Base-by-base conservation (phyloP, 768 basidiomycete genomes). In the Exsudoporus frostii region DNA sequence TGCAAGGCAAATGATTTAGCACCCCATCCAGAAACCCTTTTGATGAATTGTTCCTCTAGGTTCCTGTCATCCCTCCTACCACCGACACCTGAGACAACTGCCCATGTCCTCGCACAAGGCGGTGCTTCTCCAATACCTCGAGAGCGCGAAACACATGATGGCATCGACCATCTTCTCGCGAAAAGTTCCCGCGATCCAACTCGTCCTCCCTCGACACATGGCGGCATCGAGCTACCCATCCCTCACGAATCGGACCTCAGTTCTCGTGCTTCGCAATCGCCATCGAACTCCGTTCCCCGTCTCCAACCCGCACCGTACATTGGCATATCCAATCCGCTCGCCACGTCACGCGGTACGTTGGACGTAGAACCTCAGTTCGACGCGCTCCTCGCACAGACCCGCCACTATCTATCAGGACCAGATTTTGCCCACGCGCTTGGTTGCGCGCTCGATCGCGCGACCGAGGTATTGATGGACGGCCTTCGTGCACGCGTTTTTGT, bases 41-140 rank as follows among this genome's bases (percentile, higher is more conserved):
- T 37, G 11, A 48, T 42, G 33, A 5, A 45, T 25, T 24, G 10
- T 33, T 39, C 8, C n/a, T 41, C 15, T n/a, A 69, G 67, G 27
- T 92, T 93, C 66, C 66, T 86, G 17, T 81, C 87, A 1, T 82
- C 86, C 0, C 78, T 94, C 7, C 78, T 92, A 10, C 90, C 91
- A 3, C 81, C 85, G 34, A 91, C 89, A 0, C 76, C 81, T 9
- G 83, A 86, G 64, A 84, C 80, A 7, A 81, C 85, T 11, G 80
- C 85, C 43, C 83, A 87, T 64, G 81, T 87, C 24, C 76, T 90
- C 20, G 74, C 78, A 1, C 84, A 85, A 69, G 86, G 87, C 38
- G 88, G 88, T 43, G 67, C 67, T 20, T 50, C 58, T 47, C 39
- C 52, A 8, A 57, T 60, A 40, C 45, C 50, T 13, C 20, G 33